Percentiles rank a stretch among this genome's conserved stretches.
Evolutionary conservation across 371 early-diverging fungal genomes (phyloP).

Genomic region (Mucor mucedo): DNA sequence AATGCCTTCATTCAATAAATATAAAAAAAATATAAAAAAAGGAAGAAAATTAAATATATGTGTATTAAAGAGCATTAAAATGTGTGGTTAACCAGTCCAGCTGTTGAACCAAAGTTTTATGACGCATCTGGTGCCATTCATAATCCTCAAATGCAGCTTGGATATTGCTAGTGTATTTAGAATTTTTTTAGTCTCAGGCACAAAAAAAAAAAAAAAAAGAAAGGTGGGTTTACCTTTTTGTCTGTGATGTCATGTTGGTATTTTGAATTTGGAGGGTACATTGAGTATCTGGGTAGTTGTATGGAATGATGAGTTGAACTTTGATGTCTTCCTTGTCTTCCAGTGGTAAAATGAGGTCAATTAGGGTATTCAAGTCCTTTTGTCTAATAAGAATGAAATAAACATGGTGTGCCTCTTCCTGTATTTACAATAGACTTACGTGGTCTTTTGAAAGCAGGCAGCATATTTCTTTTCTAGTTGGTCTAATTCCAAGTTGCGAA

Average conservation of each 20-base stretch:
- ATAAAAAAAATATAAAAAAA: background rate
- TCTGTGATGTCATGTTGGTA: conserved; percentile 24
- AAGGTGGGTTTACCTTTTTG: conserved; percentile 36
- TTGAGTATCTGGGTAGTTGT: conserved; percentile 42
- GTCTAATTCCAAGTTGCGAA: conserved; percentile 46
- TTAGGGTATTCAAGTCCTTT: conserved; percentile 20
- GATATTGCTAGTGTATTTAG: conserved; percentile 27
- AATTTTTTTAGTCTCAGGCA: background rate
- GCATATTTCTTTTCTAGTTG: conserved; percentile 46
- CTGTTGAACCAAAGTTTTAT: conserved; percentile 48
- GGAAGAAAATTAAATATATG: background rate
- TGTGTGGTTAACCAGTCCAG: conserved; percentile 48
- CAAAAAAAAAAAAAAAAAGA: no score
- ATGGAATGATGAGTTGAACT: conserved; percentile 38
- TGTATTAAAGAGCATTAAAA: conserved; percentile 24
- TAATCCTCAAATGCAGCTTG: conserved; percentile 44
- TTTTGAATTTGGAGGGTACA: conserved; percentile 44
- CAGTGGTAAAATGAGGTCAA: conserved; percentile 33
- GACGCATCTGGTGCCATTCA: conserved; percentile 46
- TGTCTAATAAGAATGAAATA: background rate
- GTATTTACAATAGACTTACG: conserved; percentile 20
- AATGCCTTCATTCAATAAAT: background rate
- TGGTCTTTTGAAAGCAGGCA: conserved; percentile 27
- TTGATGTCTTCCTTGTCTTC: conserved; percentile 29
- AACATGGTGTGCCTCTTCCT: background rate